Evolutionary conservation across 495 filamentous ascomycete genomes (phyloP), one percentile per base, ranked within the genome.

Genomic region (Trichoderma reesei): DNA sequence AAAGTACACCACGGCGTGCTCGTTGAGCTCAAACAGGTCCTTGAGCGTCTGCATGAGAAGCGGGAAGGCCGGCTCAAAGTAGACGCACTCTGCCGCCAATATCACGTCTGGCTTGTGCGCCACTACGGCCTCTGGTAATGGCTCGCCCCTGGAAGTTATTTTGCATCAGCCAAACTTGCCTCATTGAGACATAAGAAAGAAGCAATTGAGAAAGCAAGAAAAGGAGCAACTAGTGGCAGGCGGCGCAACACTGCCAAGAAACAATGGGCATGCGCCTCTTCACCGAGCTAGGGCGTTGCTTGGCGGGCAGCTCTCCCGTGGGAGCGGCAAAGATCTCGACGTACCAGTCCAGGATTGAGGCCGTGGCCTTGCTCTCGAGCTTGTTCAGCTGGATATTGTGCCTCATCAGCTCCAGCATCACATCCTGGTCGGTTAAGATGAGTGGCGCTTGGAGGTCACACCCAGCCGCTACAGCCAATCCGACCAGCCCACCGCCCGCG

Each of bases 1-100:
- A 78, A 98, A 98, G 74, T 90, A 97, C 69, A 92, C 86, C 4
- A 89, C 78, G 1, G 90, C 82, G 14, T 78, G 68, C 2, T 83
- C 76, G 18, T 79, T 76, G 36, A 80, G 70, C 46, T 63, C 80
- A 44, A 89, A 68, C 63, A 90, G 75, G 54, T 84, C 81, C 63
- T 81, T 73, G 67, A 98, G 72, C n/a, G 94, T 97, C 66, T 85
- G 74, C 68, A 92, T 80, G 39, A 98, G 80, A 37, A 96, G 79
- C 51, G 92, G 91, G 72, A 98, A 98, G 3, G 92, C 89, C 3
- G 93, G 91, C 73, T 98, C 93, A 69, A 95, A 95, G 80, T 98
- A 98, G 60, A 96, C 91, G 77, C 94, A 98, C 73, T 98, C 94
- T 6, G 92, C 94, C 11, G 94, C 94, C 11, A 98, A 83, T 64